Conservation (phyloP, 1,139 yeast genomes). For the Entelexis sorbosivorans region DNA sequence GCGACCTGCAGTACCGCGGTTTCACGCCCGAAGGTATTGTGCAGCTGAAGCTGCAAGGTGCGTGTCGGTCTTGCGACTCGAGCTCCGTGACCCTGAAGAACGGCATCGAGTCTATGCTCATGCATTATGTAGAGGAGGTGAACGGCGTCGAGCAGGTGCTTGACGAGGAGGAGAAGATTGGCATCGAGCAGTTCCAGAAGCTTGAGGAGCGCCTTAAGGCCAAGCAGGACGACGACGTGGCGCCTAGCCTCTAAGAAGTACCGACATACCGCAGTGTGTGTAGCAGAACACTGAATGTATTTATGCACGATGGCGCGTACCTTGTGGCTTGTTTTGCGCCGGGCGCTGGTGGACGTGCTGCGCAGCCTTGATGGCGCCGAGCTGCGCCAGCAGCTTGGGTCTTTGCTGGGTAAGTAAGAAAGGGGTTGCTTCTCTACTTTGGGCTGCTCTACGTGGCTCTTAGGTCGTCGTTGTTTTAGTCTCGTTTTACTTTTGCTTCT, state of each 20-base stretch:
- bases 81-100: constrained; percentile 67
- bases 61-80: constrained; percentile 69
- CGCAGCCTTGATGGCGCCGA: too few species aligned
- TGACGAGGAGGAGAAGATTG: constrained; percentile 50
- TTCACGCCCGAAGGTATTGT: constrained; percentile 63
- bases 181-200: constrained; percentile 61
- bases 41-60: constrained; percentile 65
- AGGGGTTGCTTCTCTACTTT: not conserved
- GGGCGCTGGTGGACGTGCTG: too few species aligned
- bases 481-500: not conserved
- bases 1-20: constrained; percentile 61
- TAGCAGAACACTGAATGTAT: too few species aligned
- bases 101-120: constrained; percentile 77
- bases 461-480: not conserved
- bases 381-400: too few species aligned
- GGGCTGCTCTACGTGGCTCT: not conserved
- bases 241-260: constrained; percentile 11
- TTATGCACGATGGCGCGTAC: too few species aligned
- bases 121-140: constrained; percentile 76
- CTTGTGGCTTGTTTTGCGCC: too few species aligned
- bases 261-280: not conserved
- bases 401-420: too few species aligned
- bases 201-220: constrained; percentile 37
- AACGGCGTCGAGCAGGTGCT: constrained; percentile 59
- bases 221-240: constrained; percentile 13